Base-by-base conservation (phyloP, 352 stramenopile genomes). In the Pythium plurisporium region DNA sequence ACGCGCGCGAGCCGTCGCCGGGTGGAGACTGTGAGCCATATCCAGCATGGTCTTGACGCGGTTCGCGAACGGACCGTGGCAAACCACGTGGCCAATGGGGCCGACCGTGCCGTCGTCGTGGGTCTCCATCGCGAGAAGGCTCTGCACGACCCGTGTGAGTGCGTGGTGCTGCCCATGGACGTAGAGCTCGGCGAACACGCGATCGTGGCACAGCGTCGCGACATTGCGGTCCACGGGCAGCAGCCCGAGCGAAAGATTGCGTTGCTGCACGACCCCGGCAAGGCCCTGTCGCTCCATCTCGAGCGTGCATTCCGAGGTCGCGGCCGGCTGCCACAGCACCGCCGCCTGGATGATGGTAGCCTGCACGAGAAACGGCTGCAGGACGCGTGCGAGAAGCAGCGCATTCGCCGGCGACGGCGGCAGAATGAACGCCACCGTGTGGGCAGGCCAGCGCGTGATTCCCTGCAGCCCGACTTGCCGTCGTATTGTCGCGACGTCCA, bases 281-380 rank as follows among this genome's bases (percentile, higher is more conserved):
- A 89, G 64, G 2, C 80, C 82, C 55, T 90, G 78, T 8, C 76
- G 72, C 43, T 92, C 82, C 79, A 92, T 88, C 54, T 92, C 82
- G 26, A 90, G 48, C 22, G 70, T 52, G 40, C 76, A 81, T 42
- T 88, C 78, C 6, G 78, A 67, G 7, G 79, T 86, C 17, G 71
- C 78, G 0, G 67, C 26, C 0, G 82, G 82, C 15, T 89, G 66
- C 82, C 82, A 92, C 12, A 89, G 63, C 20, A 90, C 73, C 5
- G 64, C 60, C 34, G 65, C 85, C 7, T 64, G 54, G 20, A 70
- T 66, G 0, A 47, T 40, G 11, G 41, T 33, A 7, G 19, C 12
- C 5, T n/a, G 14, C 10, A 19, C 4, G 14, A 72, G 55, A 22
- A 80, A 64, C 42, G 75, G 70, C 12, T 65, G 52, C 5, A 84